Evolutionary conservation across 2,329 filamentous ascomycete species (phyloP), one percentile per base, ranked within the genome.

Genomic region (Lecanicillium sp.): DNA sequence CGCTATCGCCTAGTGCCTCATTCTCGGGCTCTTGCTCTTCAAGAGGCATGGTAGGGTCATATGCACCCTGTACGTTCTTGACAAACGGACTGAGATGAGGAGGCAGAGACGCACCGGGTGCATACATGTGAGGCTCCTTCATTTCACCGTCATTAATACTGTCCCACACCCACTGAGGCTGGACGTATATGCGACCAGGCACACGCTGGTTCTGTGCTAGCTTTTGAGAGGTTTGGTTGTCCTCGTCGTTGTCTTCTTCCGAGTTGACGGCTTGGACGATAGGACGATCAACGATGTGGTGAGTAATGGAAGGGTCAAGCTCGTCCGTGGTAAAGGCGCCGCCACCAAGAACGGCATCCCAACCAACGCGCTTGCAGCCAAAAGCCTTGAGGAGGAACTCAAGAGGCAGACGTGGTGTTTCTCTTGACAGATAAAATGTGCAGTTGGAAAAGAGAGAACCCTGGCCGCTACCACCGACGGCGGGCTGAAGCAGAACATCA

Each of bases 91-190:
- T 96, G 51, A 98, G 64, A 71, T 98, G 92, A 11, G 92, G 92
- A 16, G 92, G 92, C 22, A 98, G 71, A 49, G 86, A 81, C 14
- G 89, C 83, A 14, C 92, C 92, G 2, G 92, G 92, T 1, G 83
- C 85, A 54, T 98, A 98, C 27, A 89, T 64, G 55, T 95, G 87
- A 22, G 89, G 78, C 48, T 84, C 75, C 58, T 95, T 80, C 40
- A 98, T 68, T 61, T 90, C 87, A 45, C 87, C 86, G 33, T 92
- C 85, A 58, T 98, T 98, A 58, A 95, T 68, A 53, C 85, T 90
- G 56, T 98, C 92, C 92, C 92, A 98, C 4, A 98, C 80, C 90
- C 94, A 98, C 59, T 98, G 92, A 15, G 92, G 92, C 66, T 98
- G 92, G 40, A 98, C 67, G 51, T 98, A 98, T 46, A 80, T 87